Conservation (phyloP, 192 early-diverging fungal genomes). For the Backusella parvicylindrica region DNA sequence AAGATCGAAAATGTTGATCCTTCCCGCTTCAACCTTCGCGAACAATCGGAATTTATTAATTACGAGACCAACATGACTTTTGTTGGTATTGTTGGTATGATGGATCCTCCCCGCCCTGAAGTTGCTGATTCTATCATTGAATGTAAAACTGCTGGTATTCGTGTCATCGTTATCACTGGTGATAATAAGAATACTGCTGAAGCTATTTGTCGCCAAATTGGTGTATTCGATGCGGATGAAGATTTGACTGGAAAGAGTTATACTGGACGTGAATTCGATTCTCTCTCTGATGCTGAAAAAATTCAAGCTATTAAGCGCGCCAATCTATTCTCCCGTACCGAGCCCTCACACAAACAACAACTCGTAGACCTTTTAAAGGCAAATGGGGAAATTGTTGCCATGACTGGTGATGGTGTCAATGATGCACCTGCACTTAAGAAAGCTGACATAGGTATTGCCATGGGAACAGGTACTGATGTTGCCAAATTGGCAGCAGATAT, state of each 20-base stretch:
- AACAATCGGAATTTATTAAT: conserved; percentile 59
- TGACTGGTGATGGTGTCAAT: conserved; percentile 99
- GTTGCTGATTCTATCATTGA: conserved; percentile 77
- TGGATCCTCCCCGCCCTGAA: conserved; percentile 96
- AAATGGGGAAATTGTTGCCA: conserved; percentile 81
- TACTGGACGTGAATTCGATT: conserved; percentile 96
- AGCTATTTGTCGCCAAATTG: conserved; percentile 92
- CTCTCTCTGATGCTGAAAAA: conserved; percentile 72
- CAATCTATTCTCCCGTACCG: conserved; percentile 89
- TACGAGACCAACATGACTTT: conserved; percentile 90
- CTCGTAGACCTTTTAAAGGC: conserved; percentile 89
- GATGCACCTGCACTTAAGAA: conserved; percentile 97
- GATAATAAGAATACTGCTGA: conserved; percentile 98
- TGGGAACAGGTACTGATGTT: conserved; percentile 98
- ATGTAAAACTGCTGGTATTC: conserved; percentile 93
- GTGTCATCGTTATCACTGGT: conserved; percentile 98
- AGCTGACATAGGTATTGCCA: conserved; percentile 99
- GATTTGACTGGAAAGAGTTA: conserved; percentile 65
- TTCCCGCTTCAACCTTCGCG: conserved; percentile 46
- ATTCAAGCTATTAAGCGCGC: conserved; percentile 66
- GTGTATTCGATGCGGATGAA: conserved; percentile 75
- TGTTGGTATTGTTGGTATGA: conserved; percentile 93
- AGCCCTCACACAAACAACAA: conserved; percentile 93
- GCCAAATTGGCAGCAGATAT: conserved; percentile 98
- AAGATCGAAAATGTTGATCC: conserved; percentile 69